Evolutionary conservation across 371 early-diverging fungal genomes (phyloP), one percentile per base, ranked within the genome.

Genomic region (Mucor piriformis): DNA sequence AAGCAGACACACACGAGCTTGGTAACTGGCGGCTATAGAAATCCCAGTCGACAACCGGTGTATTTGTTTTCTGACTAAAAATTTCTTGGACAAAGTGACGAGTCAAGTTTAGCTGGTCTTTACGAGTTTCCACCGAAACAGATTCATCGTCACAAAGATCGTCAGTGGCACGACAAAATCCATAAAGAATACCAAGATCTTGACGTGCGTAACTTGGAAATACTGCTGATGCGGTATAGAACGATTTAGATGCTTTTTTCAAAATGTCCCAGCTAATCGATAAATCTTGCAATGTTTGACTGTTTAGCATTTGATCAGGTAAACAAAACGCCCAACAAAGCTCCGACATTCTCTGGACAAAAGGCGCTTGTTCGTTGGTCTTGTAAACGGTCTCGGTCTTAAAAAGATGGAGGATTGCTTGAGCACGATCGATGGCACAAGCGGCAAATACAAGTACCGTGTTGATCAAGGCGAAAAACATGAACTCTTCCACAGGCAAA

Each of bases 401-500:
- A 35, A 18, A 69, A 0, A 76, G 57, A 38, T 78, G 69, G 11
- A 75, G 21, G 13, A 74, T 60, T n/a, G 82, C 66, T 37, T 69
- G 67, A 7, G 80, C 71, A 11, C 82, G 77, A 38, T 88, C 85
- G 29, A 83, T 63, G 1, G 85, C 83, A 51, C 82, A 68, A 6
- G 76, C 69, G n/a, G 83, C 88, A 76, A 79, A 81, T 6, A 88
- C 86, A 40, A 86, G 53, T 50, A 88, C 74, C 13, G 66, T 63
- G 40, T 85, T 83, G 54, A 84, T 80, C 13, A 86, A 29, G 11
- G 71, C 32, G 53, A 86, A 88, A 54, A 88, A 88, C 61, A 77
- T 56, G 23, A 77, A 79, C 64, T 88, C 88, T 63, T 88, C 88
- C 20, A 88, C 32, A 1, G 88, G 88, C 1, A 88, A 59, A 52